A percentile compares a stretch with the other conserved stretches of the same genome.
phyloP scores from a whole-genome alignment of 257 asterid species.

The Fraxinus pennsylvanica region DNA sequence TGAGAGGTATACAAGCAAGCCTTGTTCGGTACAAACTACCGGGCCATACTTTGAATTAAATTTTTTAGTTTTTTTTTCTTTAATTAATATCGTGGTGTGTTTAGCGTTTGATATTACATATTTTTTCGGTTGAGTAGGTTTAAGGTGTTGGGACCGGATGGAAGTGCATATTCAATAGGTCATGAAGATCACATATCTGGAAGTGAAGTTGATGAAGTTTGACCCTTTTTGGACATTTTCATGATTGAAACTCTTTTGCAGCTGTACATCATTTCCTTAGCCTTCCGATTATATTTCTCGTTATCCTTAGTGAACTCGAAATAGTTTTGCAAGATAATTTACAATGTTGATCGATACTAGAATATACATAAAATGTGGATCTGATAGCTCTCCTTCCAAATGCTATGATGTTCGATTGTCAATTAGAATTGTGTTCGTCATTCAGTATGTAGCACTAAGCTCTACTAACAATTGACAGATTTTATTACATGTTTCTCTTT shows the following conservation, averaged over 20 bases:
- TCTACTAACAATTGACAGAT: no score
- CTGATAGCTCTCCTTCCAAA: background rate
- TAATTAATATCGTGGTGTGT: background rate
- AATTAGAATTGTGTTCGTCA: no score
- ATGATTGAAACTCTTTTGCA: slow-evolving; percentile 5
- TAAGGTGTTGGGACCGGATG: slow-evolving; percentile 70
- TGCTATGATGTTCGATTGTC: no score
- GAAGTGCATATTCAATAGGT: slow-evolving; percentile 45
- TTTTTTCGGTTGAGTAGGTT: slow-evolving; percentile 44
- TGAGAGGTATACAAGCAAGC: slow-evolving; percentile 53
- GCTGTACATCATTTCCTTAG: slow-evolving; percentile 24
- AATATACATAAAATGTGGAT: background rate
- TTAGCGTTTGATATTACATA: background rate
- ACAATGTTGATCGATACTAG: slow-evolving; percentile 7
- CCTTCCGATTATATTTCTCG: background rate
- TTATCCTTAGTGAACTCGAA: background rate
- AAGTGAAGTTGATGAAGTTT: slow-evolving; percentile 58
- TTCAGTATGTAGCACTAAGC: no score
- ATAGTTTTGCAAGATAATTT: slow-evolving; percentile 32
- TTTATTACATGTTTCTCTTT: no score
- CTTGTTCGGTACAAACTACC: background rate
- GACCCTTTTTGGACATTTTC: slow-evolving; percentile 13
- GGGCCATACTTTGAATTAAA: background rate
- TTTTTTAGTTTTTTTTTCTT: no score
- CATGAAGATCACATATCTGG: slow-evolving; percentile 47